phyloP scores from a whole-genome alignment of 805 yeast genomes.

The Suhomyces sp. region DNA sequence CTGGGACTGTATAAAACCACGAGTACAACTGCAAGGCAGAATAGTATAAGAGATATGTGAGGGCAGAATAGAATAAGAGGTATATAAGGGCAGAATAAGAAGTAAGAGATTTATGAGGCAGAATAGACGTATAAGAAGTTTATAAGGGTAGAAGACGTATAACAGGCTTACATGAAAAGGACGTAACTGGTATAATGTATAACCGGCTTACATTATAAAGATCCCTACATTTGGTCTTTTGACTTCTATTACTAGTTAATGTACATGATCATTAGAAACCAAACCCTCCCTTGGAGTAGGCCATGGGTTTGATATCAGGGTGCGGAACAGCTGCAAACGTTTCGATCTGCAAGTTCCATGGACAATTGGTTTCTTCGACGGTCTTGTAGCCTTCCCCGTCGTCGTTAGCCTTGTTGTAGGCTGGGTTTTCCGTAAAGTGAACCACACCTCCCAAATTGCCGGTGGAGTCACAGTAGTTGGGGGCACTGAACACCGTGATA shows the following conservation, averaged over 20 bases:
- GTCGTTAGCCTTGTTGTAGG: conserved; percentile 45
- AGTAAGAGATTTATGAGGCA: no score
- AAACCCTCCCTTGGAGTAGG: conserved; percentile 55
- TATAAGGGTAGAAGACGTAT: not conserved
- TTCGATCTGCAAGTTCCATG: conserved; percentile 49
- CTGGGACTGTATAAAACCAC: not conserved
- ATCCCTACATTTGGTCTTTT: no score
- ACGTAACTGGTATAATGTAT: no score
- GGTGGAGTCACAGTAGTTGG: conserved; percentile 91
- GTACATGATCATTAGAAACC: conserved; percentile 25
- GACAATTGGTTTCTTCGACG: conserved; percentile 37
- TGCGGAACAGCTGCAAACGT: conserved; percentile 83
- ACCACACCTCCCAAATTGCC: conserved; percentile 91
- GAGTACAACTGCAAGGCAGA: no score
- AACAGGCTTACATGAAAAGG: no score
- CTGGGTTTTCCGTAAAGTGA: conserved; percentile 52
- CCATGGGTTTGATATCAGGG: conserved; percentile 94
- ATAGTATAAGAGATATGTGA: no score
- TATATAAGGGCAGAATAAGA: no score
- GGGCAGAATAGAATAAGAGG: no score
- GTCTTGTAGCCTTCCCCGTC: conserved; percentile 41
- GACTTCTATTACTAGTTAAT: not conserved
- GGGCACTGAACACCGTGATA: conserved; percentile 96
- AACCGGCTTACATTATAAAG: no score
- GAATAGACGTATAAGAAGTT: no score